A percentile compares a stretch with the other conserved stretches of the same genome.
Evolutionary conservation across 2,329 filamentous ascomycete species (phyloP).

Genomic region (Aspergillus sp.): DNA sequence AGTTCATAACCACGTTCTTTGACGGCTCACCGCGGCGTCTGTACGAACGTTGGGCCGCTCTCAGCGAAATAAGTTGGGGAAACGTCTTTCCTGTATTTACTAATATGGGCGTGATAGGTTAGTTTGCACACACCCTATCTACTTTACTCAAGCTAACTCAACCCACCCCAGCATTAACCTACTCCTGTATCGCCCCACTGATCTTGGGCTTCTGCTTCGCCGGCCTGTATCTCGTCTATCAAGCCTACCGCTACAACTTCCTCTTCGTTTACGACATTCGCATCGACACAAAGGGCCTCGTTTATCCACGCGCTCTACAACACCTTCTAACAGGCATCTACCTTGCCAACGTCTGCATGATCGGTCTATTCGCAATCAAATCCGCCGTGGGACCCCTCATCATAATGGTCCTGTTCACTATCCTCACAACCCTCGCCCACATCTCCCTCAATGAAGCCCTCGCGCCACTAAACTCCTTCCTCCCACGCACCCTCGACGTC

Average conservation of each 20-base stretch:
- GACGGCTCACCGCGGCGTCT: slow-evolving; percentile 70
- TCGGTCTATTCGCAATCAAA: slow-evolving; percentile 77
- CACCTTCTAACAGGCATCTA: slow-evolving; percentile 84
- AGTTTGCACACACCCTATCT: slow-evolving; percentile 27
- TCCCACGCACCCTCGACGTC: slow-evolving; percentile 68
- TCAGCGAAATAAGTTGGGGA: slow-evolving; percentile 80
- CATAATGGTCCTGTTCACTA: slow-evolving; percentile 72
- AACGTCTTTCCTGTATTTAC: slow-evolving; percentile 75
- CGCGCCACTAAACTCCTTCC: slow-evolving; percentile 56
- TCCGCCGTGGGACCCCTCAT: slow-evolving; percentile 64
- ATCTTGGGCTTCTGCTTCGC: slow-evolving; percentile 78
- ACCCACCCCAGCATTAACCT: slow-evolving; percentile 66
- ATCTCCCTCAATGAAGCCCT: slow-evolving; percentile 52
- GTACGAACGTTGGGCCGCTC: slow-evolving; percentile 71
- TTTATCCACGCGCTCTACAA: slow-evolving; percentile 81
- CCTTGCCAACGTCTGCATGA: slow-evolving; percentile 76
- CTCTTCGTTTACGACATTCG: slow-evolving; percentile 79
- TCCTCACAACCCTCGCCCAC: slow-evolving; percentile 76
- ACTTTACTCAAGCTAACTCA: slow-evolving; percentile 6
- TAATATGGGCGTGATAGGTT: slow-evolving; percentile 79
- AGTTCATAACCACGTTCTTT: slow-evolving; percentile 70
- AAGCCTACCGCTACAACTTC: slow-evolving; percentile 87
- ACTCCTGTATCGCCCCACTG: slow-evolving; percentile 82
- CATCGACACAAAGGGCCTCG: slow-evolving; percentile 83
- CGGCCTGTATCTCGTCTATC: slow-evolving; percentile 77